Evolutionary conservation across 768 basidiomycete species (phyloP), one percentile per base, ranked within the genome.

Genomic region (Lyophyllum decastes): DNA sequence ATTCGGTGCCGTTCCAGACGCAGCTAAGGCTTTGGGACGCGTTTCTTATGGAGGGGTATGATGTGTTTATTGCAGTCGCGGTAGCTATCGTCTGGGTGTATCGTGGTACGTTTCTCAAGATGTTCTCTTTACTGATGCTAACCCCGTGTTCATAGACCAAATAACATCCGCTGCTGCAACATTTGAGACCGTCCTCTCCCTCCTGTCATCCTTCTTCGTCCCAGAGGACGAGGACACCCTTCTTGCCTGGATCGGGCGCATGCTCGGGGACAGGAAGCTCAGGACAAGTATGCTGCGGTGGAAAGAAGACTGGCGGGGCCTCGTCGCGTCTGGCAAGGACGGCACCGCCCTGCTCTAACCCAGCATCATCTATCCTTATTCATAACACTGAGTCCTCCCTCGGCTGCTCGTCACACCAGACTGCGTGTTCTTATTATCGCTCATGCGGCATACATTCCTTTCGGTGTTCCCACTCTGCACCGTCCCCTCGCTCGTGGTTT

Each of bases 21-120:
- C 95, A 98, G 75, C 75, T 98, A 25, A 82, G 97, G 60, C 69
- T 99, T 27, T 99, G 96, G 96, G 97, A 99, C 69, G 93, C 84
- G 11, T 92, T 97, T 67, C 76, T 97, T 46, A 73, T 95, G 21
- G 96, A 98, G 60, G 97, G 97, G 10, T 82, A 86, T 63, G 96
- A 99, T 66, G 73, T 95, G 1, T 92, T 97, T 61, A 79, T 98
- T 48, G 84, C 92, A 46, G 84, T 92, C 9, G 89, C 94, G 6
- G 73, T 96, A 0, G 92, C 90, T 4, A 89, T 99, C 64, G 82
- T 98, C 48, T 98, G 94, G 94, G 86, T 85, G 2, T 94, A 94
- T 67, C 80, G 86, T 79, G 90, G 95, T 94, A 56, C 61, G 84
- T 75, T 38, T 38, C 14, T 30, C 30, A 5, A 10, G 35, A 38